These are phyloP conservation scores for Parasitella parasitica DNA, from an alignment of 371 early-diverging fungal species.

Conservation along the genomic window DNA sequence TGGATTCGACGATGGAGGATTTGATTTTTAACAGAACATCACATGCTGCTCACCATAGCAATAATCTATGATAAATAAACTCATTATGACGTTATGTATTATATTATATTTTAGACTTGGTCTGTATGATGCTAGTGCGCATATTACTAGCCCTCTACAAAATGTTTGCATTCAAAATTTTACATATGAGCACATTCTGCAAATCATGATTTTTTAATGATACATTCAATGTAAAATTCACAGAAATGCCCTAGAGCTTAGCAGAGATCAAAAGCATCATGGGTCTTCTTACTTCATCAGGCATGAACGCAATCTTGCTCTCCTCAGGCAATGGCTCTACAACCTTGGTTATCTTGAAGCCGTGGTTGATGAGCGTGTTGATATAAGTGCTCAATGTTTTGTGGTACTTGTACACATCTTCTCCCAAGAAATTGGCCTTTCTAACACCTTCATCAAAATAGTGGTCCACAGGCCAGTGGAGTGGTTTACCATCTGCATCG, in stretches of 20 bases:
- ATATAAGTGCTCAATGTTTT: constrained; percentile 23
- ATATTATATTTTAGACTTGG: too few species aligned
- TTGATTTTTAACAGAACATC: background rate
- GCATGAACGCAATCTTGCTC: background rate
- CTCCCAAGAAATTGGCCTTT: constrained; percentile 12
- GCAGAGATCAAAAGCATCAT: constrained; percentile 26
- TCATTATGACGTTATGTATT: background rate
- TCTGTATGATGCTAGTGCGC: too few species aligned
- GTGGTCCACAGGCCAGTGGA: constrained; percentile 25
- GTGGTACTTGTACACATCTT: constrained; percentile 19
- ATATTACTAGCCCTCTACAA: too few species aligned
- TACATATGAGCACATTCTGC: too few species aligned
- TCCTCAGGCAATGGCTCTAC: constrained; percentile 18
- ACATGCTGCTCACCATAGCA: background rate
- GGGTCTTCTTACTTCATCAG: constrained; percentile 14
- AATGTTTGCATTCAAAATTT: too few species aligned
- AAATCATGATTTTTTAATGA: too few species aligned
- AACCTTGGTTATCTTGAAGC: constrained; percentile 13
- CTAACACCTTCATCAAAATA: constrained; percentile 14
- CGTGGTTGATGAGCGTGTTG: constrained; percentile 17
- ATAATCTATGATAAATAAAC: too few species aligned
- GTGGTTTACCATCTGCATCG: constrained; percentile 7
- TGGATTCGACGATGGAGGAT: constrained; percentile 31
- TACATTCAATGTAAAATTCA: too few species aligned
- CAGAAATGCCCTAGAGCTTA: background rate